These are phyloP conservation scores for Coffea eugenioides DNA, from an alignment of 257 asterid genomes.

Conservation along the genomic window DNA sequence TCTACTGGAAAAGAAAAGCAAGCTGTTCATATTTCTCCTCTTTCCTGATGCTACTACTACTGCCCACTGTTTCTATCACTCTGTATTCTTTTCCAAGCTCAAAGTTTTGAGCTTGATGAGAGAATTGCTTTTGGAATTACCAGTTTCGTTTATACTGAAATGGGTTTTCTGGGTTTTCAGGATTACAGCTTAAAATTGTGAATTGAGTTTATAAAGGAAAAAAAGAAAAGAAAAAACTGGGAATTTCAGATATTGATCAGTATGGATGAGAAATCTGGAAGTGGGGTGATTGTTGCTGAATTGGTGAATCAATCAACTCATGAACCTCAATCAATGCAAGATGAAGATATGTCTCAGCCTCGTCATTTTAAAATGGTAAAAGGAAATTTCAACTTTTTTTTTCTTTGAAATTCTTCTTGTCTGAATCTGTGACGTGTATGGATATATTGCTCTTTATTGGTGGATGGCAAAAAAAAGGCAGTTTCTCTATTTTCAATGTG, in stretches of 20 bases:
- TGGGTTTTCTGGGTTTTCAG: background rate
- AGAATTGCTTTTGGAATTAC: background rate
- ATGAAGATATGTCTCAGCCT: slow-evolving; percentile 9
- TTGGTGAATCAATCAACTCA: slow-evolving; percentile 18
- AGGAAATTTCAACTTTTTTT: background rate
- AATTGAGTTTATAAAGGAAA: background rate
- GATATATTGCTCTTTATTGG: background rate
- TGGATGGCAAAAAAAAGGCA: background rate
- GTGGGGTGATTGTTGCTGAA: background rate
- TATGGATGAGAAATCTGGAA: slow-evolving; percentile 24
- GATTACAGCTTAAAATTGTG: background rate
- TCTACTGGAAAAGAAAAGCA: background rate
- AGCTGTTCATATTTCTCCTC: background rate
- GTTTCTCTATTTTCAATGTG: background rate
- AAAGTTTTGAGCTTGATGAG: background rate
- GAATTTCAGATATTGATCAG: too few species aligned
- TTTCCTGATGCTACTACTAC: background rate
- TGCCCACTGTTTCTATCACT: background rate
- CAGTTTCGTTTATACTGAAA: background rate
- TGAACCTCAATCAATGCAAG: slow-evolving; percentile 12
- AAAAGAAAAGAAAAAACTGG: background rate
- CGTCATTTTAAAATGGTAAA: slow-evolving; percentile 11
- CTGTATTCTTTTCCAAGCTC: background rate
- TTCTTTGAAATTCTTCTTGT: background rate
- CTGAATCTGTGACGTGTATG: background rate